Conservation (phyloP, 2,329 filamentous ascomycete genomes). For the Colletotrichum sidae region DNA sequence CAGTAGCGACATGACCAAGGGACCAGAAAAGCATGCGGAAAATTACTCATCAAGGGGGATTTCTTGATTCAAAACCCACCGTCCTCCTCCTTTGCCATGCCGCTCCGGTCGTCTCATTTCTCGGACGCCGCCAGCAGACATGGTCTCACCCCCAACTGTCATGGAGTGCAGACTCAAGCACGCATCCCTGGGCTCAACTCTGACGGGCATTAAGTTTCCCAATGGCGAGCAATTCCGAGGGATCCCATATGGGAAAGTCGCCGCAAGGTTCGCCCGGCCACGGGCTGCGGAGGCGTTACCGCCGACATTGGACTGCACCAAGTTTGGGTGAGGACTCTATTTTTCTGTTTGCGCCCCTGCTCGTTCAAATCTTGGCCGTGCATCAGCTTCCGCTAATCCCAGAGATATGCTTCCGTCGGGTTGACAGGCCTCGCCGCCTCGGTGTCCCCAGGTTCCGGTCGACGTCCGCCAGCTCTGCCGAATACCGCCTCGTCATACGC, state of each 20-base stretch:
- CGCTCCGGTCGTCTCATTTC: neutral
- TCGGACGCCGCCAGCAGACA: neutral
- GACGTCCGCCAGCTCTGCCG: slow-evolving; percentile 57
- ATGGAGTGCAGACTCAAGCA: neutral
- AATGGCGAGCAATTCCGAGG: slow-evolving; percentile 21
- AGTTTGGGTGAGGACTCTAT: slow-evolving; percentile 14
- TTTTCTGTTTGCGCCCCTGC: no score
- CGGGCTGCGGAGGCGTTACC: neutral
- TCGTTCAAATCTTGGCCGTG: neutral
- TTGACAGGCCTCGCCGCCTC: slow-evolving; percentile 49
- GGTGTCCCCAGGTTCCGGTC: slow-evolving; percentile 54
- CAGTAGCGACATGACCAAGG: no score
- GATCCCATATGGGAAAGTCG: slow-evolving; percentile 28
- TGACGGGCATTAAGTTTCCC: slow-evolving; percentile 3
- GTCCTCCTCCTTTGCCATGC: no score
- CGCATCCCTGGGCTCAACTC: slow-evolving; percentile 15
- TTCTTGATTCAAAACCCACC: no score
- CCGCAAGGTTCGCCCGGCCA: slow-evolving; percentile 19
- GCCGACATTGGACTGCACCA: slow-evolving; percentile 12
- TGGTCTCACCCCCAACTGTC: neutral
- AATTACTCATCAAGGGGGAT: neutral
- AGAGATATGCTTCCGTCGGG: neutral
- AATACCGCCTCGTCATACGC: slow-evolving; percentile 47
- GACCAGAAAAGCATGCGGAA: neutral
- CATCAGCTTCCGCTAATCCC: slow-evolving; percentile 18